Evolutionary conservation across 306 rosid species (phyloP), one percentile per base, ranked within the genome.

Genomic region (Citrullus colocynthis): DNA sequence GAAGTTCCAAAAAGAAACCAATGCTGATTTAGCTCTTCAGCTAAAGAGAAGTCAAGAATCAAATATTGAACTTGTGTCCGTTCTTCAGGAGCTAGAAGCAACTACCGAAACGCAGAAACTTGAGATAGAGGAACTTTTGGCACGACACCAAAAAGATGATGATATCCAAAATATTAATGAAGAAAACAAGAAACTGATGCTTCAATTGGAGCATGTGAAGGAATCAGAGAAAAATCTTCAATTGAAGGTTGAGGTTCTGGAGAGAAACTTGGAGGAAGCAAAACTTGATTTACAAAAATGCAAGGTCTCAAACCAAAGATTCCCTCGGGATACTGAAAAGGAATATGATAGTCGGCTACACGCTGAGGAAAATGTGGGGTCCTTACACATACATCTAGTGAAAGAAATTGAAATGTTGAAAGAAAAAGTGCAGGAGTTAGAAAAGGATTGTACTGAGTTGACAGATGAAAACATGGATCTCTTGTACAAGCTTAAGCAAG

Each of bases 401-500:
- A 86, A 83, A 74, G 89, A 92, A 84, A 84, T 92, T 18, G 84
- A 90, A 76, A 78, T 55, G 28, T 82, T 95, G 82, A 89, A 82
- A 82, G 93, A 88, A 81, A 95, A 92, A 86, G 77, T 95, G 82
- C 85, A 89, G 84, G 97, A 92, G 84, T 91, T 92, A 77, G 99
- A 95, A 86, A 83, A 81, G 79, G 99, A 95, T 84, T 92, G 99
- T 85, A 89, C 84, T 81, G 99, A 95, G 87, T 85, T 95, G 81
- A 95, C 99, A 1, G 90, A 95, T 9, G 99, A 95, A 87, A 95
- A 95, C 88, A 90, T 95, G 60, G 96, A 92, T 36, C 97, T 95
- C 85, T 76, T 92, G 77, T 77, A 84, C 90, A 89, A 91, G 92
- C 96, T 92, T 62, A 95, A 89, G 86, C 95, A 87, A 87, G 86